Conservation (phyloP, 2,329 filamentous ascomycete species). For the Orbilia oligospora region DNA sequence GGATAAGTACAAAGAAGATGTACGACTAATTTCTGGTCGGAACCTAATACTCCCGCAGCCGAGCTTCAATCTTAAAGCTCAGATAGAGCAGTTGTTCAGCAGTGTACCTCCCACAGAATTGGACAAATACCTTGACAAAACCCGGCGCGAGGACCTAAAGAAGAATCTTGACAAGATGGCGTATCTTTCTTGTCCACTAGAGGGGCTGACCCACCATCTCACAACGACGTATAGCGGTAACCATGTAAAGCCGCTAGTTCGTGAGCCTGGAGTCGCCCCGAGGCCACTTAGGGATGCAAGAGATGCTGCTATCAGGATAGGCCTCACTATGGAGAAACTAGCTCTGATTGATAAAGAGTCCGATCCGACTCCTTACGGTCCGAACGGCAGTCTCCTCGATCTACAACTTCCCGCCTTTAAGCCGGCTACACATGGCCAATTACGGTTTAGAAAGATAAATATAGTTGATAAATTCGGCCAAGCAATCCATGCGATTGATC, state of each 20-base stretch:
- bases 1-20: slow-evolving; percentile 45
- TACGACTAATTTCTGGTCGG: slow-evolving; percentile 66
- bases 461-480: slow-evolving; percentile 72
- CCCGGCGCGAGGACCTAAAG: slow-evolving; percentile 56
- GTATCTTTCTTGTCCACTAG: slow-evolving; percentile 63
- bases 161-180: slow-evolving; percentile 62
- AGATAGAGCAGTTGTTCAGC: slow-evolving; percentile 66
- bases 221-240: too few relatives aligned
- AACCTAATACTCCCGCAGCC: slow-evolving; percentile 68
- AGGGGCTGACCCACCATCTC: too few relatives aligned
- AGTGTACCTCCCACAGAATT: slow-evolving; percentile 62
- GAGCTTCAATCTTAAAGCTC: slow-evolving; percentile 65
- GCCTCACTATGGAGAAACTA: slow-evolving; percentile 51
- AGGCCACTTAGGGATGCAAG: slow-evolving; percentile 53
- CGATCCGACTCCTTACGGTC: slow-evolving; percentile 66
- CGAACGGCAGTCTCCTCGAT: slow-evolving; percentile 62
- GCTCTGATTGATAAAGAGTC: slow-evolving; percentile 65
- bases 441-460: slow-evolving; percentile 69
- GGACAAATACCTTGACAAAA: slow-evolving; percentile 57
- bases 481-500: slow-evolving; percentile 65
- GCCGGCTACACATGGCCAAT: slow-evolving; percentile 70
- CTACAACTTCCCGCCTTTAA: slow-evolving; percentile 61
- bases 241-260: slow-evolving; percentile 61
- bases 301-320: slow-evolving; percentile 27
- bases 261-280: slow-evolving; percentile 54